phyloP scores from a whole-genome alignment of 2,329 filamentous ascomycete species.

The Harringtonia lauricola region DNA sequence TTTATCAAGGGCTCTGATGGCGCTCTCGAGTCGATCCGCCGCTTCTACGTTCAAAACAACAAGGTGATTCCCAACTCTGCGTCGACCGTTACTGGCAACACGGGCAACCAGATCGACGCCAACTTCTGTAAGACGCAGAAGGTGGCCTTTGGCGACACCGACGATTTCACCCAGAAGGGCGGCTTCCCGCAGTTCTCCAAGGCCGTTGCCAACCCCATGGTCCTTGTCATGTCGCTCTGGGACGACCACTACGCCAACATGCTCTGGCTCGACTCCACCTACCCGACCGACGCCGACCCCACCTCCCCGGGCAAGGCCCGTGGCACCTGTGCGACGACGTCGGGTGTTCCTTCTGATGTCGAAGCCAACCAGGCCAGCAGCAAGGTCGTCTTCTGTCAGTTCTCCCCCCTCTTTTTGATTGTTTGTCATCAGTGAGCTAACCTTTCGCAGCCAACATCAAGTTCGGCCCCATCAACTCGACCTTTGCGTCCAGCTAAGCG shows the following conservation, averaged over 20 bases:
- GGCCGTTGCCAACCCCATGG: conserved; percentile 44
- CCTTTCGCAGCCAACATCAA: conserved; percentile 18
- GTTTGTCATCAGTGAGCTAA: neutral
- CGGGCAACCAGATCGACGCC: conserved; percentile 32
- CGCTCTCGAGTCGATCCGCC: conserved; percentile 42
- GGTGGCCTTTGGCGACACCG: conserved; percentile 37
- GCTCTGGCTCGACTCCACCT: conserved; percentile 50
- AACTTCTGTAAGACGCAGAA: conserved; percentile 45
- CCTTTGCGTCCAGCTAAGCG: conserved; percentile 12
- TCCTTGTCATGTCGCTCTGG: conserved; percentile 50
- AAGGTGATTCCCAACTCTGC: conserved; percentile 38
- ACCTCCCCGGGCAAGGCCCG: conserved; percentile 28
- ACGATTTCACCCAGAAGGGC: conserved; percentile 38
- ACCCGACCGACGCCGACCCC: conserved; percentile 29
- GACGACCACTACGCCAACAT: conserved; percentile 52
- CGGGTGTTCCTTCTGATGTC: conserved; percentile 32
- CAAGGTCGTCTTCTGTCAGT: conserved; percentile 25
- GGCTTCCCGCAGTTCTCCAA: conserved; percentile 42
- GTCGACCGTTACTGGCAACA: conserved; percentile 18
- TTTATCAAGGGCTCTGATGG: conserved; percentile 37
- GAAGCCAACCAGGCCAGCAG: conserved; percentile 21
- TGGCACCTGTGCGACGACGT: conserved; percentile 30
- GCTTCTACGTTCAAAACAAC: conserved; percentile 51
- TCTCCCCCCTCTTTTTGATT: neutral
- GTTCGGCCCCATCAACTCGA: conserved; percentile 20